Evolutionary conservation across 106 monocot species (phyloP).

Genomic region (Dioscorea dumetorum): DNA sequence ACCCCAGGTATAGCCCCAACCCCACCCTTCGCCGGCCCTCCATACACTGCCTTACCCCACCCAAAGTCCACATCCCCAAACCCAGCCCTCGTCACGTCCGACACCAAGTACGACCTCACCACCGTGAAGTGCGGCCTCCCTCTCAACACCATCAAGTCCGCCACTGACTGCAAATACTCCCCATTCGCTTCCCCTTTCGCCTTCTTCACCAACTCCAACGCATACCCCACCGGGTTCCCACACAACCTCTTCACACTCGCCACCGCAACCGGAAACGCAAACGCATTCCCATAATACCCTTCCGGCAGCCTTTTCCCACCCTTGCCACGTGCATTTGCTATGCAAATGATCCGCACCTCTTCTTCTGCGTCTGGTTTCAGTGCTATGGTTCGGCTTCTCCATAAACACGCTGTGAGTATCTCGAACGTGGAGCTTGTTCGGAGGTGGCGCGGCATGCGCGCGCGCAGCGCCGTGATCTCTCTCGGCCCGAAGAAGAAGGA

Average conservation of each 20-base stretch:
- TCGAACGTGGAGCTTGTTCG: conserved; percentile 9
- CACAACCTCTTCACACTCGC: conserved; percentile 8
- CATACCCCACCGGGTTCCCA: conserved; percentile 5
- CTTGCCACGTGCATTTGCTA: not conserved
- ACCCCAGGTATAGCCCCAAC: not conserved
- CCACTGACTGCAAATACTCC: conserved; percentile 16
- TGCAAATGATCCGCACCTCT: conserved; percentile 2
- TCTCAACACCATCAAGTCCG: conserved; percentile 1
- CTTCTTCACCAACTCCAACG: conserved; percentile 4
- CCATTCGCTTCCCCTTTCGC: conserved; percentile 5
- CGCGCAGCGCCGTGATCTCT: not conserved
- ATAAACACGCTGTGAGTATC: conserved; percentile 13
- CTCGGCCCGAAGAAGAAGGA: conserved; percentile 9
- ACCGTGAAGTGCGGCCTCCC: conserved; percentile 1
- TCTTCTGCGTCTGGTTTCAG: conserved; percentile 1
- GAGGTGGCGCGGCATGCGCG: not conserved
- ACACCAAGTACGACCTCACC: not conserved
- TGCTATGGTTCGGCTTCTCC: conserved; percentile 12
- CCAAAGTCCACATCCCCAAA: conserved; percentile 1
- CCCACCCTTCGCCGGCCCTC: not conserved
- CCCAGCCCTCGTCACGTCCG: conserved; percentile 3
- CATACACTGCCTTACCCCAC: conserved; percentile 5
- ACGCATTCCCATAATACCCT: conserved; percentile 24
- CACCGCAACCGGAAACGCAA: conserved; percentile 6
- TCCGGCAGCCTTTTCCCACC: not conserved